These are phyloP conservation scores for Lagenidium giganteum DNA, from an alignment of 352 stramenopile genomes.

Conservation along the genomic window DNA sequence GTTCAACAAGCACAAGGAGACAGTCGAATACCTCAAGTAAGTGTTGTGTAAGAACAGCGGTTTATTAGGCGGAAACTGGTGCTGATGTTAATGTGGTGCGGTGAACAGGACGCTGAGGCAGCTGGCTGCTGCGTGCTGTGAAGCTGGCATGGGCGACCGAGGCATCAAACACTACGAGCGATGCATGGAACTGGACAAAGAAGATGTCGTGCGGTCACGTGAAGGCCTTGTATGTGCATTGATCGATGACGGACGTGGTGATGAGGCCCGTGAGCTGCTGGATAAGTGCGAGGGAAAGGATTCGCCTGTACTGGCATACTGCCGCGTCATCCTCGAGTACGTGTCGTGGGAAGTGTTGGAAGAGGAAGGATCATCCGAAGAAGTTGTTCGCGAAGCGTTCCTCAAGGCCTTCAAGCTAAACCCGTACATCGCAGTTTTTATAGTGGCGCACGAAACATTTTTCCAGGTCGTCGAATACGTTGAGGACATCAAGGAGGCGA, in stretches of 20 bases:
- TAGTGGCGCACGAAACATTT: conserved; percentile 76
- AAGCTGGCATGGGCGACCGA: conserved; percentile 62
- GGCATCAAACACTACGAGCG: conserved; percentile 81
- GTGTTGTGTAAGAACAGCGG: background rate
- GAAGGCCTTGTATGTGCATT: conserved; percentile 74
- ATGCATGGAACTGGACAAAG: conserved; percentile 72
- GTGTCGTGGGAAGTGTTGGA: conserved; percentile 86
- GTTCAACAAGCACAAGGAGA: conserved; percentile 55
- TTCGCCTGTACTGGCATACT: conserved; percentile 77
- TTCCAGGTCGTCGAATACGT: conserved; percentile 78
- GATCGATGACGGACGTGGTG: conserved; percentile 74
- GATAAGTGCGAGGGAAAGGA: conserved; percentile 46
- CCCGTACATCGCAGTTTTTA: conserved; percentile 80
- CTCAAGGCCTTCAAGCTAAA: conserved; percentile 66
- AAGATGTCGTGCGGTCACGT: conserved; percentile 48
- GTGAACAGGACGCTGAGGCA: conserved; percentile 59
- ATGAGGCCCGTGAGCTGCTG: conserved; percentile 62
- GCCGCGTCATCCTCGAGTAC: conserved; percentile 81
- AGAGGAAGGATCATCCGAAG: conserved; percentile 71
- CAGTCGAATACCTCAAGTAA: conserved; percentile 62
- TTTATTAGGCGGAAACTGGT: background rate
- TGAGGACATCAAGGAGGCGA: conserved; percentile 71
- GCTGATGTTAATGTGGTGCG: conserved; percentile 4
- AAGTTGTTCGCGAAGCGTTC: conserved; percentile 70
- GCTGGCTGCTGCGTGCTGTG: conserved; percentile 64